Base-by-base conservation (phyloP, 352 stramenopile genomes). In the Pythium volutum region DNA sequence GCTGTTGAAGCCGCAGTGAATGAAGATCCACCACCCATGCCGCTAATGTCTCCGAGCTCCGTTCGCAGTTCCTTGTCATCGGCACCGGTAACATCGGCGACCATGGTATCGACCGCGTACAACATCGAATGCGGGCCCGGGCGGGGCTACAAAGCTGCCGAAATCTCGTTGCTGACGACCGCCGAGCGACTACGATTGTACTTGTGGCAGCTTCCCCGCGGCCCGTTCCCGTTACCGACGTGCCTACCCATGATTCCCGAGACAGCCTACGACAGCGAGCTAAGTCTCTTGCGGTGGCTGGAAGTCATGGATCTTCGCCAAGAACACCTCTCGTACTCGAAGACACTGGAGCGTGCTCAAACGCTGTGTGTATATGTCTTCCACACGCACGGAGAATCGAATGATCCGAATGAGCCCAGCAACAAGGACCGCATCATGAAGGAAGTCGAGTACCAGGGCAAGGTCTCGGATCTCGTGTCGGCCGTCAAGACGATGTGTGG, bases 401-500 rank as follows among this genome's bases (percentile, higher is more conserved):
- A 87, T 38, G 80, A 90, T 29, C 60, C 60, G 9, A 67, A 58
- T n/a, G 79, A 77, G 4, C 45, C 46, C 3, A 62, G 33, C 23
- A 64, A 81, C 43, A 77, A 53, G 33, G 87, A 54, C 51, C 75
- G 78, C 14, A 76, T 90, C 25, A 61, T 84, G 64, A 86, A 82
- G 31, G 84, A 93, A 63, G 76, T 91, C 14, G 84, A 93, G 23
- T 93, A 93, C 45, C 84, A 91, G 59, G 81, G 81, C 38, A 91
- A 90, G 59, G 80, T 95, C 2, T 76, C 82, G 20, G 86, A 95
- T 55, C 70, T 95, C 16, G 79, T 93, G 14, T 92, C 82, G 31
- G 79, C 82, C 23, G 82, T 95, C 22, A 95, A 95, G 65, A 93
- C 79, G 0, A 90, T 95, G 77, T 93, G 84, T 31, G 84, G 82